These are phyloP conservation scores for Zanthoxylum bungeanum DNA, from an alignment of 345 rosid genomes.

Conservation along the genomic window DNA sequence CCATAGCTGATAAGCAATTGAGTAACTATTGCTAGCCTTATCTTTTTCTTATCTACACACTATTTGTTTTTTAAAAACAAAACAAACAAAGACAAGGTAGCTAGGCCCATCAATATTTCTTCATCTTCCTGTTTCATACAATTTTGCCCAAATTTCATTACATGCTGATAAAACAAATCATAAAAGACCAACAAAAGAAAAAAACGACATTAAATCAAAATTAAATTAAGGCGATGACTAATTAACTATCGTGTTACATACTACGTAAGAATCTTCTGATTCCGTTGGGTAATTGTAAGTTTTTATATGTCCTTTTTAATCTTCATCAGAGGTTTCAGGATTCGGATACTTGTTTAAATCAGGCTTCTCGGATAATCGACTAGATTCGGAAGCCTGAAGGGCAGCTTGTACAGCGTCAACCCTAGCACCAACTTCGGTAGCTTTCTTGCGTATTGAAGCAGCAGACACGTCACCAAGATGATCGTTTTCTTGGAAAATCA, in stretches of 20 bases:
- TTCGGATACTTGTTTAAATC: constrained; percentile 56
- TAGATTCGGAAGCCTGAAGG: constrained; percentile 21
- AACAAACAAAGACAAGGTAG: too few relatives aligned
- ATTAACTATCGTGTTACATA: not conserved
- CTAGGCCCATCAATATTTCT: too few relatives aligned
- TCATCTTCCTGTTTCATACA: constrained; percentile 9
- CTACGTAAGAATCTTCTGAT: constrained; percentile 21
- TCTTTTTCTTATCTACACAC: constrained; percentile 39
- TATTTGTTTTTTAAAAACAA: too few relatives aligned
- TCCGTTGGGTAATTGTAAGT: constrained; percentile 1
- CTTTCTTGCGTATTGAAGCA: constrained; percentile 55
- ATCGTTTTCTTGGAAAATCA: constrained; percentile 42
- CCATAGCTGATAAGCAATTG: not conserved
- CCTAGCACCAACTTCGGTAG: too few relatives aligned
- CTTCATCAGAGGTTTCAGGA: constrained; percentile 40
- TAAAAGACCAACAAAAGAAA: too few relatives aligned
- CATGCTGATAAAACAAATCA: not conserved
- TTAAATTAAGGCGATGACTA: constrained; percentile 3
- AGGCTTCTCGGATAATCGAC: constrained; percentile 26
- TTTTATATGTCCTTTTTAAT: constrained; percentile 19
- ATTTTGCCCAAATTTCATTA: not conserved
- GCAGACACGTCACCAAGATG: constrained; percentile 40
- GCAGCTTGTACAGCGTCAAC: constrained; percentile 46
- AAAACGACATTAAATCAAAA: too few relatives aligned
- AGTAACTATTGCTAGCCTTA: constrained; percentile 18